These are phyloP conservation scores for Thalassiosira profunda DNA, from an alignment of 108 stramenopile species.

Conservation along the genomic window DNA sequence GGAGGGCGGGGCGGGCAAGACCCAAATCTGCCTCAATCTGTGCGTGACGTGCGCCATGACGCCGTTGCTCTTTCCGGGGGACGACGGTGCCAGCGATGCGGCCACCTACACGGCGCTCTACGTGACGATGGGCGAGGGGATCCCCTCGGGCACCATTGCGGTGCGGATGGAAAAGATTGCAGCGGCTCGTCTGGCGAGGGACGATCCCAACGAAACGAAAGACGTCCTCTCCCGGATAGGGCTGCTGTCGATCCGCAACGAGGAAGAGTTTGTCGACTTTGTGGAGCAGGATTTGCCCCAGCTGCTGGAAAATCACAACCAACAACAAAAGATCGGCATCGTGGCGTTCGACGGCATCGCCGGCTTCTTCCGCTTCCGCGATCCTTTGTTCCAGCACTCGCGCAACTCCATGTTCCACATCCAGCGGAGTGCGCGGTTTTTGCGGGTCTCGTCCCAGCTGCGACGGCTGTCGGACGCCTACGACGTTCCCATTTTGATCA, in stretches of 20 bases:
- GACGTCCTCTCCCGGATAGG: slow-evolving; percentile 24
- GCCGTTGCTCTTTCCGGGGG: background rate
- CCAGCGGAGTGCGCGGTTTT: slow-evolving; percentile 45
- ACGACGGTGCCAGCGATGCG: background rate
- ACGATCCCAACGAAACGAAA: background rate
- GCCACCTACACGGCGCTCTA: slow-evolving; percentile 55
- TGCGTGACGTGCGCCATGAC: slow-evolving; percentile 50
- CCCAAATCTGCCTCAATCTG: slow-evolving; percentile 64
- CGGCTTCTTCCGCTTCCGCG: slow-evolving; percentile 58
- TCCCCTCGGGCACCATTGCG: slow-evolving; percentile 31
- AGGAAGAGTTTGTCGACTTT: slow-evolving; percentile 39
- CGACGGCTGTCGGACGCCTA: slow-evolving; percentile 50
- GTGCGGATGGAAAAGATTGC: slow-evolving; percentile 31
- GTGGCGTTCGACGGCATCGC: slow-evolving; percentile 77
- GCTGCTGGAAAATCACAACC: slow-evolving; percentile 9
- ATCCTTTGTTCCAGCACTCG: slow-evolving; percentile 18
- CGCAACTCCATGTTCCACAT: slow-evolving; percentile 8
- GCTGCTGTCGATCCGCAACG: slow-evolving; percentile 21
- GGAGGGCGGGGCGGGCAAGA: slow-evolving; percentile 78
- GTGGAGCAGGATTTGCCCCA: slow-evolving; percentile 11
- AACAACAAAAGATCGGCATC: slow-evolving; percentile 30
- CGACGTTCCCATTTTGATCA: slow-evolving; percentile 59
- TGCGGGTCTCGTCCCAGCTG: slow-evolving; percentile 48
- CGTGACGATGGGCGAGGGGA: slow-evolving; percentile 55
- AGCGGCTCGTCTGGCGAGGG: background rate